Evolutionary conservation across 768 basidiomycete species (phyloP), one percentile per base, ranked within the genome.

Genomic region (Sarcomyxa edulis): DNA sequence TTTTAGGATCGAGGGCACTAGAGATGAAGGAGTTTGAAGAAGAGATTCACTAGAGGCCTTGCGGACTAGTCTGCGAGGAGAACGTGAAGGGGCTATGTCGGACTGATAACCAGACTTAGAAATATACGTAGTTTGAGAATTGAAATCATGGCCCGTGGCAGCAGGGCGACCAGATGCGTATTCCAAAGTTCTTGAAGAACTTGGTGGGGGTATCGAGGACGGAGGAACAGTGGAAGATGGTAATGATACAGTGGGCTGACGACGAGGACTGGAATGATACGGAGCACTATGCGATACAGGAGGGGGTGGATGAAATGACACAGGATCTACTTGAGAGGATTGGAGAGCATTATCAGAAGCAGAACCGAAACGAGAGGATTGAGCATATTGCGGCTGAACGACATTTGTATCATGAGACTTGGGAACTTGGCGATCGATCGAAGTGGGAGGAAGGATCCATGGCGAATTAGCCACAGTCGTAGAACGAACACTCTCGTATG

Each of bases 1-100:
- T 36, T 68, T 68, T 26, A 70, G 53, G 41, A 67, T 58, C 7
- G 71, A 72, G 0, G 63, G 72, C 3, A 75, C 74, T 12, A 83
- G 68, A 1, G 82, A 82, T 9, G 81, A 82, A 5, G 81, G 80
- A 0, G 81, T 84, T 50, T 67, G 69, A 24, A 83, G 66, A 26
- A 76, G 60, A 7, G 72, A 68, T 32, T 80, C 79, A 37, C 71
- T 61, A 9, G 72, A 73, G 32, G 16, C 18, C 11, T 23, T 19
- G 14, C 14, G 12, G 10, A 3, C 7, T 32, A 21, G 8, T 16
- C 26, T 12, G 21, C 14, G 19, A 22, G n/a, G 11, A 18, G 32
- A 2, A 32, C 29, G 10, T 37, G 26, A 4, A 14, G 26, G 18
- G 37, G 19, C 16, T 14, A 21, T 20, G 21, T 29, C 21, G 21